Conservation (phyloP, 2,329 filamentous ascomycete genomes). For the Claviceps spartinae region DNA sequence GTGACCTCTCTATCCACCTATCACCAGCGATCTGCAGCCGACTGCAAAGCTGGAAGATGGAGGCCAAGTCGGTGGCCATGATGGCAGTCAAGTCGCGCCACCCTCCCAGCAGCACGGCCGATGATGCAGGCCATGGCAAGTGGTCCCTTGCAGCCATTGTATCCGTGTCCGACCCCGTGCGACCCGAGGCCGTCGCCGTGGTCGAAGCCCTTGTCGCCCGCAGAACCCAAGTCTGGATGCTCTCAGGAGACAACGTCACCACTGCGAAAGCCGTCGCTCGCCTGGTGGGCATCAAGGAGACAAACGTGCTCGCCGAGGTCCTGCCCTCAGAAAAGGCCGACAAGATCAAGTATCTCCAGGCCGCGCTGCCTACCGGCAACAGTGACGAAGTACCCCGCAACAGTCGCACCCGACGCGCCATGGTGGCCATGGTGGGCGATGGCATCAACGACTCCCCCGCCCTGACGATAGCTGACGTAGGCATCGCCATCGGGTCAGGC, state of each 20-base stretch:
- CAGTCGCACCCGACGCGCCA: conserved; percentile 26
- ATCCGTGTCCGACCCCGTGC: conserved; percentile 68
- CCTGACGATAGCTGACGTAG: conserved; percentile 66
- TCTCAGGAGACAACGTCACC: conserved; percentile 79
- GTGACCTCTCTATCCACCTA: conserved; percentile 29
- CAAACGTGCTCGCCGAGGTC: conserved; percentile 75
- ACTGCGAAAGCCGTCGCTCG: conserved; percentile 70
- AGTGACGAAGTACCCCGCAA: conserved; percentile 13
- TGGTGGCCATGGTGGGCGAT: conserved; percentile 75
- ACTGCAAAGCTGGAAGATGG: conserved; percentile 43
- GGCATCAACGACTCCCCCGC: conserved; percentile 84
- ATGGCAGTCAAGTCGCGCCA: conserved; percentile 28
- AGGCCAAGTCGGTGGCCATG: conserved; percentile 53
- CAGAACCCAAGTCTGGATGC: conserved; percentile 74
- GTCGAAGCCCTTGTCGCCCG: conserved; percentile 49
- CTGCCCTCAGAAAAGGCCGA: conserved; percentile 72
- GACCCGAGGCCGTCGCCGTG: conserved; percentile 54
- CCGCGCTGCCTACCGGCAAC: conserved; percentile 28
- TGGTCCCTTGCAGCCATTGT: conserved; percentile 52
- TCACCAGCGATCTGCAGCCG: conserved; percentile 18
- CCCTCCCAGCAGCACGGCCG: neutral
- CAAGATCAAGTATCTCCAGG: conserved; percentile 51
- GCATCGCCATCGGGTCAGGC: conserved; percentile 71
- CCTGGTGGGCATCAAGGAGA: conserved; percentile 56
- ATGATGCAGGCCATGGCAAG: neutral